These are phyloP conservation scores for Morella rubra DNA, from an alignment of 306 rosid species.

Conservation along the genomic window DNA sequence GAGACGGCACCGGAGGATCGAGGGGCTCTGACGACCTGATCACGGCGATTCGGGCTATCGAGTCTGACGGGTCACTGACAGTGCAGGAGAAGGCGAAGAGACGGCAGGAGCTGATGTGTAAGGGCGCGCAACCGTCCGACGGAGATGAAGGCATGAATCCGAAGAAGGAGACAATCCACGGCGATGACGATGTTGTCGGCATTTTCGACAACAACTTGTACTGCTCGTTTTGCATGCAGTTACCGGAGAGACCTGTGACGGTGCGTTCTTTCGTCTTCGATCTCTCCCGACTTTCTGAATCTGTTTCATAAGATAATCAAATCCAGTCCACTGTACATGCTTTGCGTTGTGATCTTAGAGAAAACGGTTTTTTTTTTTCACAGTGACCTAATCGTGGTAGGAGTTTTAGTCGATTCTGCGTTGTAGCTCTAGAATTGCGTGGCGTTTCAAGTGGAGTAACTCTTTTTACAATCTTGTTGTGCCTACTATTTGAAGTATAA, in stretches of 20 bases:
- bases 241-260: slow-evolving; percentile 79
- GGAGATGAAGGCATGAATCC: not conserved
- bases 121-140: slow-evolving; percentile 9
- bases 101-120: slow-evolving; percentile 56
- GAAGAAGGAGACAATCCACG: not conserved
- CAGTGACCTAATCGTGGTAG: no score
- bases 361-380: no score
- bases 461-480: not conserved
- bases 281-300: not conserved
- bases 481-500: no score
- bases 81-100: slow-evolving; percentile 57
- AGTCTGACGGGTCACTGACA: slow-evolving; percentile 45
- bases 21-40: slow-evolving; percentile 26
- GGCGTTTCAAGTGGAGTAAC: not conserved
- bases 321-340: not conserved
- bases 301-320: not conserved
- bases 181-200: slow-evolving; percentile 21
- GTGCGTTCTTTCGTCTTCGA: slow-evolving; percentile 27
- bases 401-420: not conserved
- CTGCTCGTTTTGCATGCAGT: slow-evolving; percentile 64
- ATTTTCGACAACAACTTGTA: slow-evolving; percentile 41
- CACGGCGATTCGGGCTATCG: slow-evolving; percentile 47
- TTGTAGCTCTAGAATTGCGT: not conserved
- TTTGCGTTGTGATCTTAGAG: not conserved
- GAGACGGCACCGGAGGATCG: not conserved